Conservation (phyloP, 2,329 filamentous ascomycete species). For the Colletotrichum australisinense region DNA sequence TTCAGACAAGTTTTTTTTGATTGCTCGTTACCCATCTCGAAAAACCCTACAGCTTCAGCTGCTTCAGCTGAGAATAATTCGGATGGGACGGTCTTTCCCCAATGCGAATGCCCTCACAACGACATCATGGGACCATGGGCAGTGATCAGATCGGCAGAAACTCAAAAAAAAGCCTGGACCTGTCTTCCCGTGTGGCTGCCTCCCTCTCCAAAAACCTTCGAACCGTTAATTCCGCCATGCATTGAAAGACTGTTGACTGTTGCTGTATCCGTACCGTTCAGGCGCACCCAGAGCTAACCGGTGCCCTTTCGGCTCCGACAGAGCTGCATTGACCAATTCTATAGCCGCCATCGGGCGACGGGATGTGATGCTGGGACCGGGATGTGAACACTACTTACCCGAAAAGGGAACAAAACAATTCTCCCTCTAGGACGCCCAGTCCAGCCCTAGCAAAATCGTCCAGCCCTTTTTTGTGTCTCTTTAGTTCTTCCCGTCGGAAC, state of each 20-base stretch:
- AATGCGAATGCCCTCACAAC: conserved; percentile 1
- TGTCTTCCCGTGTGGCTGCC: neutral
- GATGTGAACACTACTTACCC: neutral
- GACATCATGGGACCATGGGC: neutral
- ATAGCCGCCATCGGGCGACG: neutral
- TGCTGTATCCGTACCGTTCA: neutral
- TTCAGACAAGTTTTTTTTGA: neutral
- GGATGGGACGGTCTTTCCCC: neutral
- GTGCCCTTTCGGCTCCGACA: conserved; percentile 29
- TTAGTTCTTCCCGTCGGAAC: neutral
- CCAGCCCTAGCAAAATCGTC: conserved; percentile 9
- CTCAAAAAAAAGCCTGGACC: conserved; percentile 1
- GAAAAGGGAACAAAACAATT: neutral
- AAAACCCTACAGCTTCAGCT: neutral
- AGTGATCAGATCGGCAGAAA: conserved; percentile 16
- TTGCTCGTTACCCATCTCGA: neutral
- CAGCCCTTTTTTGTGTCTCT: neutral
- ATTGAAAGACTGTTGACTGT: neutral
- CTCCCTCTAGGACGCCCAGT: neutral
- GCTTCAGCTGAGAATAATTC: neutral
- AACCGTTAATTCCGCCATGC: neutral
- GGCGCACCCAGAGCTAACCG: neutral
- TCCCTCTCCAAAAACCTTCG: neutral
- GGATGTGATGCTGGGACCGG: neutral
- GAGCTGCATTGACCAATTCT: neutral